These are phyloP conservation scores for Yarrowia yakushimensis DNA, from an alignment of 805 yeast species.

Conservation along the genomic window DNA sequence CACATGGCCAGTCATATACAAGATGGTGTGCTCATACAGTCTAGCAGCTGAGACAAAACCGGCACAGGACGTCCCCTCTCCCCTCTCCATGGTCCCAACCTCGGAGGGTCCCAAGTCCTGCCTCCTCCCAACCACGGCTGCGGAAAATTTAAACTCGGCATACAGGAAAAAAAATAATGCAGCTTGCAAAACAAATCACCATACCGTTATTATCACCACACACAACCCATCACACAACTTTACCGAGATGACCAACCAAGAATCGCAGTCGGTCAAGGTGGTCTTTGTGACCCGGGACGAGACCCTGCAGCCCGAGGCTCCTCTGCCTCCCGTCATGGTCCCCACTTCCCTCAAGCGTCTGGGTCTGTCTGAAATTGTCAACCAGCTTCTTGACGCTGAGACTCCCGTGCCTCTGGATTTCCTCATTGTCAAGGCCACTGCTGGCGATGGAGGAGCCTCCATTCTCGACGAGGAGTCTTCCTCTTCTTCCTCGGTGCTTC, in stretches of 20 bases:
- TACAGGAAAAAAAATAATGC: conserved; percentile 20
- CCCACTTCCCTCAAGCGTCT: conserved; percentile 83
- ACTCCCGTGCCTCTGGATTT: conserved; percentile 88
- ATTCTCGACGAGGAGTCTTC: conserved; percentile 18
- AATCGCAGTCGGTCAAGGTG: conserved; percentile 59
- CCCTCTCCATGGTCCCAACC: conserved; percentile 5
- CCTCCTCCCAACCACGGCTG: background rate
- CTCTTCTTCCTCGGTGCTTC: conserved; percentile 43
- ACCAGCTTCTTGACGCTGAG: conserved; percentile 64
- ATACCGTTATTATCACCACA: background rate
- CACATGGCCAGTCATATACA: too few species aligned
- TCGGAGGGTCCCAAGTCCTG: background rate
- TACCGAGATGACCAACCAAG: conserved; percentile 7
- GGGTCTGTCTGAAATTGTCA: conserved; percentile 92
- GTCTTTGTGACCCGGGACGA: conserved; percentile 77
- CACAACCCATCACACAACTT: background rate
- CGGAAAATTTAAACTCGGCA: conserved; percentile 21
- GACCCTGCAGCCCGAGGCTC: conserved; percentile 54
- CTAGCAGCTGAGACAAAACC: too few species aligned
- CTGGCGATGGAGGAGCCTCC: conserved; percentile 49
- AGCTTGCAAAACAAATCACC: conserved; percentile 13
- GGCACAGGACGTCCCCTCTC: background rate
- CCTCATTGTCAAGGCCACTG: conserved; percentile 45
- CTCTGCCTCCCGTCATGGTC: conserved; percentile 77
- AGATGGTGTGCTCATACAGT: too few species aligned